A percentile compares a stretch with the other conserved stretches of the same genome.
Conservation (phyloP, 768 basidiomycete genomes). For the Butyriboletus loyo region DNA sequence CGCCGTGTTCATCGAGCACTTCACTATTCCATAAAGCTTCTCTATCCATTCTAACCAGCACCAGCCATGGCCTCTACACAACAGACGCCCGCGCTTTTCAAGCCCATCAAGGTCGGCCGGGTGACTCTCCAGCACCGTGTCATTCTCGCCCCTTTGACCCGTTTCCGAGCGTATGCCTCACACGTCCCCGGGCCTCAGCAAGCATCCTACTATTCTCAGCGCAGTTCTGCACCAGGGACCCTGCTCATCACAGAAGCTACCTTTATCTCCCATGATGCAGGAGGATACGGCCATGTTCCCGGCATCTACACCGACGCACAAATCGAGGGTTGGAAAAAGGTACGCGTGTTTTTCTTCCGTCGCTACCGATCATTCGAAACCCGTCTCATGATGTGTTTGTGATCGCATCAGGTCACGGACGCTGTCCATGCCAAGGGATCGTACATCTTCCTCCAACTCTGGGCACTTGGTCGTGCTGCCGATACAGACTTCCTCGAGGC, state of each 20-base stretch:
- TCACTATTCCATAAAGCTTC: not conserved
- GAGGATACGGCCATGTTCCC: conserved; percentile 49
- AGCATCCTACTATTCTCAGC: conserved; percentile 49
- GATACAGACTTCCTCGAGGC: conserved; percentile 28
- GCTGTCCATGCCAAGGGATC: conserved; percentile 55
- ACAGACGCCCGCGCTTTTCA: conserved; percentile 36
- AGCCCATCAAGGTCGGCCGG: conserved; percentile 43
- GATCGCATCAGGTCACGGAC: conserved; percentile 43
- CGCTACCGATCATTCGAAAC: too few relatives aligned
- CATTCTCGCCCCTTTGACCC: conserved; percentile 53
- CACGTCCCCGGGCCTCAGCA: conserved; percentile 39
- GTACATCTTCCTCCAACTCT: conserved; percentile 47
- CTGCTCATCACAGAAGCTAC: conserved; percentile 59
- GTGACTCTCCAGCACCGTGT: conserved; percentile 46
- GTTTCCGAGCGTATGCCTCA: conserved; percentile 34
- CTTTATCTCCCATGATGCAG: conserved; percentile 46
- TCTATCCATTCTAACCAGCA: not conserved
- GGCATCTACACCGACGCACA: conserved; percentile 68
- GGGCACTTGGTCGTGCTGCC: conserved; percentile 57
- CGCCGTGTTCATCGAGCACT: not conserved
- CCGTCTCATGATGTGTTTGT: not conserved
- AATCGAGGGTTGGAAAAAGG: conserved; percentile 47
- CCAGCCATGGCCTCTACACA: not conserved
- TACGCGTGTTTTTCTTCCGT: conserved; percentile 2
- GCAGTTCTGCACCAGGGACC: conserved; percentile 46